Evolutionary conservation across 495 filamentous ascomycete species (phyloP), one percentile per base, ranked within the genome.

Genomic region (Penicillium arizonense): DNA sequence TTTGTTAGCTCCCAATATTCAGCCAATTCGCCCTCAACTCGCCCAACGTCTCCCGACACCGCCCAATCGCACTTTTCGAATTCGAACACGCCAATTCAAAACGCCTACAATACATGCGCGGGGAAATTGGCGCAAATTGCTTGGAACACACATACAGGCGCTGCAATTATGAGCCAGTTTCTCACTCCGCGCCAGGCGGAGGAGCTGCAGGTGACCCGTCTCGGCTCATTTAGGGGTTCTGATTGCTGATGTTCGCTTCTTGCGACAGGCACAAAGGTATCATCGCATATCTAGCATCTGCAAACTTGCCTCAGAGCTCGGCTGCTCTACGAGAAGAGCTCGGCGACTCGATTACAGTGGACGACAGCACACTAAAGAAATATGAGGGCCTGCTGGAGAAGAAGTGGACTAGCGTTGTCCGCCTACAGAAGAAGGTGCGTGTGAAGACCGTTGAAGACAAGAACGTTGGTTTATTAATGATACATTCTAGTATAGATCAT

Each of bases 341-440:
- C 3, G 59, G 63, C 14, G 64, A 71, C 32, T 69, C 72, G 18
- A 50, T 72, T 35, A 59, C 63, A 2, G 91, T 95, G 55, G 89
- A 94, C 64, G 78, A 88, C 36, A 76, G 77, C 9, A 95, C 88
- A 93, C 73, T 89, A 89, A 65, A 63, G 60, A 63, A 60, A 58
- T 59, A 63, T 47, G 59, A 60, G 47, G 87, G 87, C 2, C 69
- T 96, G n/a, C 68, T 95, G 65, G 92, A 94, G 76, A 94, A 93
- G 77, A 96, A 96, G 75, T 96, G 91, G 91, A 96, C 91, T n/a
- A 92, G 88, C 59, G 88, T 96, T 7, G 89, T 95, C 55, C 80
- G 91, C 50, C 73, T 96, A 70, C 91, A 96, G 68, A 96, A 95
- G 72, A 96, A 92, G 87, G 89, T 88, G 65, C 30, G 73, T 53